These are phyloP conservation scores for Mucor velutinosus DNA, from an alignment of 371 early-diverging fungal species.

Conservation along the genomic window DNA sequence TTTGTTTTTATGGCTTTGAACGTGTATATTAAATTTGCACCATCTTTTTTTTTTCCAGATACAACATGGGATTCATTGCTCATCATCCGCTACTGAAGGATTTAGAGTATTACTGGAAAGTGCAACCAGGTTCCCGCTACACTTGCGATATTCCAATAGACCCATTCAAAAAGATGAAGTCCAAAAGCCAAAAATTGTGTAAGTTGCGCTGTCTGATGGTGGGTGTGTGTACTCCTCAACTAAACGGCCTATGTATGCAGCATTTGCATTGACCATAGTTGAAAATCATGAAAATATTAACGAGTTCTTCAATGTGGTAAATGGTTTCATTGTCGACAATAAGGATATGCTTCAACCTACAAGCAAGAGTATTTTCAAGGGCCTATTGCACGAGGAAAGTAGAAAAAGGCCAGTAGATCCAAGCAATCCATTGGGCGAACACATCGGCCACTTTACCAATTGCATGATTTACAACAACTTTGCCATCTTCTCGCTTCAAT, in stretches of 20 bases:
- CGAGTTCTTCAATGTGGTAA: slow-evolving; percentile 35
- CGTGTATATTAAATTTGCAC: neutral
- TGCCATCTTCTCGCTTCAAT: slow-evolving; percentile 35
- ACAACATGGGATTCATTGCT: slow-evolving; percentile 85
- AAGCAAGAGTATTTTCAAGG: slow-evolving; percentile 25
- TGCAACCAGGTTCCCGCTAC: slow-evolving; percentile 40
- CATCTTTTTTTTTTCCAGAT: slow-evolving; percentile 37
- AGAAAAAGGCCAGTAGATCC: neutral
- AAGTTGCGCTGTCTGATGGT: neutral
- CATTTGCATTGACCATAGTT: slow-evolving; percentile 70
- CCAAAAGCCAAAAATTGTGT: slow-evolving; percentile 61
- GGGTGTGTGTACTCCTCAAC: neutral
- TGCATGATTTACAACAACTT: slow-evolving; percentile 77
- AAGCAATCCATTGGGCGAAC: slow-evolving; percentile 37
- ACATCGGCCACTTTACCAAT: slow-evolving; percentile 55
- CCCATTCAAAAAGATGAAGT: slow-evolving; percentile 40
- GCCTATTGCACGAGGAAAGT: slow-evolving; percentile 15
- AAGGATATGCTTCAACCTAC: slow-evolving; percentile 20
- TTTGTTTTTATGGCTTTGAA: neutral
- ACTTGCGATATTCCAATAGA: slow-evolving; percentile 36
- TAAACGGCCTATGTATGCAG: neutral
- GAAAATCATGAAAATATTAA: slow-evolving; percentile 85
- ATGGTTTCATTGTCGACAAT: slow-evolving; percentile 50
- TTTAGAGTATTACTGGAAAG: slow-evolving; percentile 46
- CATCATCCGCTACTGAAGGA: slow-evolving; percentile 50